Conservation (phyloP, 2,329 filamentous ascomycete species). For the Dactylellina haptotyla region DNA sequence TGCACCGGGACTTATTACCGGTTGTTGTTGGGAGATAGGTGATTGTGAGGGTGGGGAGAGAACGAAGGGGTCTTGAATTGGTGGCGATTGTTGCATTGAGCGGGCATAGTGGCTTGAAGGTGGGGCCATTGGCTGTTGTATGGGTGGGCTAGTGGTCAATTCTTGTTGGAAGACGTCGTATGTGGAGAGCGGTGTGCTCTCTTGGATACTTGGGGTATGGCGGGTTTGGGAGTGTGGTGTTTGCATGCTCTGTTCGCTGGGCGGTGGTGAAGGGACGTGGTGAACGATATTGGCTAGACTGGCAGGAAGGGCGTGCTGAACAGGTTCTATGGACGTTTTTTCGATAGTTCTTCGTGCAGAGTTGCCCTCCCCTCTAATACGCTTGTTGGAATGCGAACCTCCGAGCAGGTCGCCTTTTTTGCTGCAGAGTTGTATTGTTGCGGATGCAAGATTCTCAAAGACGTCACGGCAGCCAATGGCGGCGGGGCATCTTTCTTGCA, state of each 20-base stretch:
- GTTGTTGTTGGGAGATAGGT: conserved; percentile 37
- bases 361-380: conserved; percentile 53
- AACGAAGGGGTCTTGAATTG: conserved; percentile 50
- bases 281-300: conserved; percentile 57
- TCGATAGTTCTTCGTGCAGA: conserved; percentile 39
- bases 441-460: conserved; percentile 56
- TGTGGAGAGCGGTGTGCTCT: conserved; percentile 16
- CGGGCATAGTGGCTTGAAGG: conserved; percentile 36
- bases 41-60: conserved; percentile 45
- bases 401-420: conserved; percentile 51
- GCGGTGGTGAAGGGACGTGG: conserved; percentile 36
- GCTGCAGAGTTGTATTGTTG: conserved; percentile 56
- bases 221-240: conserved; percentile 38
- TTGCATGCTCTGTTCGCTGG: conserved; percentile 44
- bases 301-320: conserved; percentile 54
- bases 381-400: conserved; percentile 51
- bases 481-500: conserved; percentile 56
- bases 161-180: conserved; percentile 50
- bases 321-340: conserved; percentile 49
- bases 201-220: conserved; percentile 32
- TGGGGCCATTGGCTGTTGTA: conserved; percentile 46
- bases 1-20: conserved; percentile 47
- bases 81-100: conserved; percentile 43
- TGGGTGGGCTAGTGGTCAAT: conserved; percentile 17
- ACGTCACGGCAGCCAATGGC: conserved; percentile 57